Evolutionary conservation across 345 rosid species (phyloP), one percentile per base, ranked within the genome.

Genomic region (Gossypium arboreum): DNA sequence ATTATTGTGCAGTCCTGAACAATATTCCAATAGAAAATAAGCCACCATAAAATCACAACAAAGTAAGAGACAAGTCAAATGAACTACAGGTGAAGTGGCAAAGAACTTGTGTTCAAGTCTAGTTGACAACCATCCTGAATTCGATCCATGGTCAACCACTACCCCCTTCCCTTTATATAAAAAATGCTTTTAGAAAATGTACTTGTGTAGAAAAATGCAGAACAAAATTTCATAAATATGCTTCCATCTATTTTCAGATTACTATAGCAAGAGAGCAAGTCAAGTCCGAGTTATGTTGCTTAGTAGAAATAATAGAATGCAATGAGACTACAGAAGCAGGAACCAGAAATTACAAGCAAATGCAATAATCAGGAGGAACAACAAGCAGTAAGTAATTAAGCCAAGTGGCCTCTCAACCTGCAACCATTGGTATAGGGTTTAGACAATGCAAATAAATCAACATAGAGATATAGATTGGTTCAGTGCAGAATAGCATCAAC

Each of bases 21-120:
- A 80, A 76, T 77, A 47, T 72, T 73, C 39, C 81, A 86, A 76
- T 39, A 52, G 62, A 74, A 39, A 56, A 27, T 72, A 75, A 81
- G 52, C 77, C 67, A 17, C 71, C 9, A 34, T 34, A 74, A 27
- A 75, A 74, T 67, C 51, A 77, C 73, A 12, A 34, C n/a, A 72
- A 63, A 69, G 22, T 18, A 71, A 45, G 55, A 43, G 25, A 41
- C 22, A 20, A 34, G 41, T 34, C 41, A 34, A 34, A 34, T 34
- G 41, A 34, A 34, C 41, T 5, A 34, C 41, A 5, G 41, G 41
- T 34, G 41, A 34, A 34, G 41, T 34, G 41, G 41, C 41, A 34
- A 34, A 34, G 41, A 5, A 34, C 41, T 34, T 34, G 41, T 4
- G 41, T 0, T 34, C 41, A 34, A 34, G 7, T 34, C 41, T 34